Conservation (phyloP, 257 asterid genomes). For the Solanum ossicruentum region DNA sequence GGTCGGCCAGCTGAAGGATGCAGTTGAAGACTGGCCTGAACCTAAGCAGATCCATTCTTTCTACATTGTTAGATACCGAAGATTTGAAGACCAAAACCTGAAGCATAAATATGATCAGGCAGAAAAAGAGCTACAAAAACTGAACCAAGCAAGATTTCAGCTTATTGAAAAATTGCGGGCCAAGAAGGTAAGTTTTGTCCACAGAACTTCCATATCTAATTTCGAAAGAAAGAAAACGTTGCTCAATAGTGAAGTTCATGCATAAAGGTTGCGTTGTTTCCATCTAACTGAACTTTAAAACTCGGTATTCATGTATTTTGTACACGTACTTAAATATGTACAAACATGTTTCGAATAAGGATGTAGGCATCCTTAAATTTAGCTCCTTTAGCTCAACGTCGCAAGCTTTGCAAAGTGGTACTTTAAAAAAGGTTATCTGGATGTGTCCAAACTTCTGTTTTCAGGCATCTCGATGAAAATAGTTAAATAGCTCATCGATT, state of each 20-base stretch:
- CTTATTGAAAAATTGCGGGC: constrained; percentile 51
- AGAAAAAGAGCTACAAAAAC: constrained; percentile 62
- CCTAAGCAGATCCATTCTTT: constrained; percentile 53
- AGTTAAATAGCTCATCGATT: not conserved
- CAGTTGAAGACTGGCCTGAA: constrained; percentile 86
- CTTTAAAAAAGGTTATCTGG: not conserved
- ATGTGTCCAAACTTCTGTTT: not conserved
- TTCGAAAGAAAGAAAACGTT: not conserved
- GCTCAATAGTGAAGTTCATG: not conserved
- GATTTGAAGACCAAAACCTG: constrained; percentile 53
- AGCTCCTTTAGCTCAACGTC: not conserved
- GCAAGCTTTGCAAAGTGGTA: not conserved
- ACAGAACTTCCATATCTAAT: not conserved
- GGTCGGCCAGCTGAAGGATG: constrained; percentile 55
- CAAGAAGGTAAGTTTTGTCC: constrained; percentile 35
- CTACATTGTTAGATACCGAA: constrained; percentile 46
- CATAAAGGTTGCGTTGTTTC: not conserved
- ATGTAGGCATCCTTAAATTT: not conserved
- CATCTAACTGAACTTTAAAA: not conserved
- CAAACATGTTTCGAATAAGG: not conserved
- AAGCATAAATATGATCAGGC: constrained; percentile 54
- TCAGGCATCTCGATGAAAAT: not conserved
- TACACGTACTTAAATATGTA: not conserved
- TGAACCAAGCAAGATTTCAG: constrained; percentile 53
- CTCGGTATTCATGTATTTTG: not conserved